These are phyloP conservation scores for Oryza rufipogon DNA, from an alignment of 176 grass and related monocot species.

Conservation along the genomic window DNA sequence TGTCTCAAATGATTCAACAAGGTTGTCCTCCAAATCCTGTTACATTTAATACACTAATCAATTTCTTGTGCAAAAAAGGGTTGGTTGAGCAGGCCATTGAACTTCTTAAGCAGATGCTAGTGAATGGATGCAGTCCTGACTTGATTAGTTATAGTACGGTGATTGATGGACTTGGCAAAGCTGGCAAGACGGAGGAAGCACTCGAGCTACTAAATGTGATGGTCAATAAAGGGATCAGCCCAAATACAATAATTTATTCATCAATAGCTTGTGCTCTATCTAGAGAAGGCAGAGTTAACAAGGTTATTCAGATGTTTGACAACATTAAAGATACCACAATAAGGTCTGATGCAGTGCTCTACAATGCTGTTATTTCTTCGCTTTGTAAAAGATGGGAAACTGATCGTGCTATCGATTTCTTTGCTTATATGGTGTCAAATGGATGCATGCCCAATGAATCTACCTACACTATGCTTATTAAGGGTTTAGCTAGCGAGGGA, in stretches of 20 bases:
- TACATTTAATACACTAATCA: constrained; percentile 63
- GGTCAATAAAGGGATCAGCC: constrained; percentile 57
- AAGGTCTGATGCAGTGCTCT: constrained; percentile 48
- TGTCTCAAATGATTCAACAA: constrained; percentile 52
- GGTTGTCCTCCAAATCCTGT: constrained; percentile 61
- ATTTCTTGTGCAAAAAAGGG: constrained; percentile 67
- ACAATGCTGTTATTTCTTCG: constrained; percentile 54
- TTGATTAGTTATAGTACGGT: constrained; percentile 56
- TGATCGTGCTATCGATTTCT: constrained; percentile 46
- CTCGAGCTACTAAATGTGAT: constrained; percentile 53
- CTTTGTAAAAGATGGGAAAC: constrained; percentile 59
- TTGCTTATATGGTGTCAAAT: constrained; percentile 53
- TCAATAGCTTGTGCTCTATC: constrained; percentile 53
- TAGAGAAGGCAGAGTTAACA: constrained; percentile 47
- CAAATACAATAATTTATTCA: constrained; percentile 56
- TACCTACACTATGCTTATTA: constrained; percentile 57
- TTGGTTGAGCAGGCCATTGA: constrained; percentile 55
- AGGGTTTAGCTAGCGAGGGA: constrained; percentile 55
- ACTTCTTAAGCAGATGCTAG: constrained; percentile 59
- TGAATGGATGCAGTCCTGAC: constrained; percentile 60
- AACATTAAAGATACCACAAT: constrained; percentile 46
- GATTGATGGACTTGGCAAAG: constrained; percentile 63
- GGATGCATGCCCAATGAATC: constrained; percentile 52
- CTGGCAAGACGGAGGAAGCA: constrained; percentile 50
- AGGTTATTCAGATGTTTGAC: constrained; percentile 46